A percentile compares a stretch with the other conserved stretches of the same genome.
phyloP scores from a whole-genome alignment of 345 rosid species.

The Corchorus olitorius region DNA sequence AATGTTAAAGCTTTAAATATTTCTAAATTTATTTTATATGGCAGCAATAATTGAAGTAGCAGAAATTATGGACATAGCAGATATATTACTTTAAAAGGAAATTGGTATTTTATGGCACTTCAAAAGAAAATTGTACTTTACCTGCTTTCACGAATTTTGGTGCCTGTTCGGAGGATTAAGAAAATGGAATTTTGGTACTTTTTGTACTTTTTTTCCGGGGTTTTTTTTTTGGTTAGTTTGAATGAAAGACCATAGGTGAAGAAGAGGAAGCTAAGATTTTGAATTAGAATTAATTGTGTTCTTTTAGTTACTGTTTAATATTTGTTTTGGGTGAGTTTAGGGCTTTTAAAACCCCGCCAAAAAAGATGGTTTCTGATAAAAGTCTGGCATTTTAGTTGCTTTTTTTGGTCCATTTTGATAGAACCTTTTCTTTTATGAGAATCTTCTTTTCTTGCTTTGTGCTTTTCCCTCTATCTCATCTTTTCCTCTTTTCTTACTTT shows the following conservation, averaged over 20 bases:
- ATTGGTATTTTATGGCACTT: background rate
- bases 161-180: conserved; percentile 1
- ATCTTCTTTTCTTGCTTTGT: conserved; percentile 62
- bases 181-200: background rate
- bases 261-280: background rate
- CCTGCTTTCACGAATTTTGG: background rate
- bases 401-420: conserved; percentile 60
- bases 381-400: conserved; percentile 50
- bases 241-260: background rate
- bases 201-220: conserved; percentile 13
- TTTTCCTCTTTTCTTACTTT: conserved; percentile 38
- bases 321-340: background rate
- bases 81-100: background rate
- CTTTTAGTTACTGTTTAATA: background rate
- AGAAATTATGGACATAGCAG: background rate
- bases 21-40: background rate
- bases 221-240: conserved; percentile 21
- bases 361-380: conserved; percentile 54
- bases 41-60: background rate
- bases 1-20: background rate
- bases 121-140: background rate
- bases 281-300: background rate
- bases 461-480: conserved; percentile 32
- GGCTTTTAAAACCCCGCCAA: conserved; percentile 33
- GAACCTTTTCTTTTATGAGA: conserved; percentile 50